Conservation (phyloP, 495 filamentous ascomycete species). For the Aspergillus haitiensis region DNA sequence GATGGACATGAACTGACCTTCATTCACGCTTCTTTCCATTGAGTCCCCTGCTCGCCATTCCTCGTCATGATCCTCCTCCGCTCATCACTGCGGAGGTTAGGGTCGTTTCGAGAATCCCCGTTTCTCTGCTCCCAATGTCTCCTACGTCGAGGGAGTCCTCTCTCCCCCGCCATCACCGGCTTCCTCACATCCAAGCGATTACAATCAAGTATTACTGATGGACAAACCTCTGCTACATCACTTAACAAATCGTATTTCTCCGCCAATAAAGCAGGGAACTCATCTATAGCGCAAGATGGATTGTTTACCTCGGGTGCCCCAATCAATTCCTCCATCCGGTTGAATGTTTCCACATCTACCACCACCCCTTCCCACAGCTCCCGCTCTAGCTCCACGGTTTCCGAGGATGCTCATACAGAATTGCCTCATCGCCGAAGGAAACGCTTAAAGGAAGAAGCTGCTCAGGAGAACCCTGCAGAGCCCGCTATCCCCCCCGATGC, state of each 20-base stretch:
- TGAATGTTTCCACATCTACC: not conserved
- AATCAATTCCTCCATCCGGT: slow-evolving; percentile 20
- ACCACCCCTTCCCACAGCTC: slow-evolving; percentile 8
- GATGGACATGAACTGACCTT: slow-evolving; percentile 27
- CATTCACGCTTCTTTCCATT: not conserved
- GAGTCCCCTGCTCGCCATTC: not conserved
- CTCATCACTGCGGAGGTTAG: slow-evolving; percentile 40
- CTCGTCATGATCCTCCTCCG: slow-evolving; percentile 47
- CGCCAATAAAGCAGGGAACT: slow-evolving; percentile 31
- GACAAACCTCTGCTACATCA: slow-evolving; percentile 27
- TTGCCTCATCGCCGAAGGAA: slow-evolving; percentile 53
- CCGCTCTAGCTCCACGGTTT: slow-evolving; percentile 20
- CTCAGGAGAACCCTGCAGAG: slow-evolving; percentile 29
- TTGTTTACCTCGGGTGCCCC: slow-evolving; percentile 35
- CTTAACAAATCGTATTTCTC: slow-evolving; percentile 47
- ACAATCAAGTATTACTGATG: slow-evolving; percentile 32
- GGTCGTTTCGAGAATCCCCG: slow-evolving; percentile 33
- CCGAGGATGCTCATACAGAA: slow-evolving; percentile 34
- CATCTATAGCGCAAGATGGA: slow-evolving; percentile 24
- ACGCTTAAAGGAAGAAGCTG: slow-evolving; percentile 44
- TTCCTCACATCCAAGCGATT: slow-evolving; percentile 38
- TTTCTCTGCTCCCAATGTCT: slow-evolving; percentile 40
- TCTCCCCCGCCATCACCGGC: slow-evolving; percentile 29
- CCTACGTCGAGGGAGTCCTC: slow-evolving; percentile 18
- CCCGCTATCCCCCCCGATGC: slow-evolving; percentile 72